A percentile compares a stretch with the other conserved stretches of the same genome.
Conservation (phyloP, 768 basidiomycete species). For the Kockovaella imperatae region DNA sequence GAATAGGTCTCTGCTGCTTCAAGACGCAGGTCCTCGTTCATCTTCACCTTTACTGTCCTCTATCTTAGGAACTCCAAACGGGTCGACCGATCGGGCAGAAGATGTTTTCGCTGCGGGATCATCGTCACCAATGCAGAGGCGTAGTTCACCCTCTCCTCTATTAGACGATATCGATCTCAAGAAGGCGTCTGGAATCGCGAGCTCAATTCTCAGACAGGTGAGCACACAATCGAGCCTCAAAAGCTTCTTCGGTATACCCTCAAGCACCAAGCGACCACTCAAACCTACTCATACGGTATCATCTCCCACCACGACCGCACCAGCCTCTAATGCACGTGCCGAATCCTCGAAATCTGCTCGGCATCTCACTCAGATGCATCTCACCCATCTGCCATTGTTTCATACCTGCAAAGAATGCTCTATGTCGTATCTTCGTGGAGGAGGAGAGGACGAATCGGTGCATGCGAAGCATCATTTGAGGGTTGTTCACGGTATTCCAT, state of each 20-base stretch:
- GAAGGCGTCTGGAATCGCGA: no score
- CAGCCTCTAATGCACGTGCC: background rate
- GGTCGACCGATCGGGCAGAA: background rate
- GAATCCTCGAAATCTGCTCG: background rate
- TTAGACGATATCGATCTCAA: no score
- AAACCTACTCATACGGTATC: background rate
- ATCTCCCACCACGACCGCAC: background rate
- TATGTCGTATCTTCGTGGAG: constrained; percentile 42
- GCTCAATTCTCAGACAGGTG: background rate
- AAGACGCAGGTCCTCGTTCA: no score
- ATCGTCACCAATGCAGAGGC: background rate
- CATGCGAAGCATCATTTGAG: constrained; percentile 34
- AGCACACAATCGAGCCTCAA: constrained; percentile 15
- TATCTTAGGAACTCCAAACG: no score
- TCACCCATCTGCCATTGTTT: constrained; percentile 31
- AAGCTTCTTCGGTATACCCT: constrained; percentile 19
- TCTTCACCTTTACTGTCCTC: no score
- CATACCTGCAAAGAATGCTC: constrained; percentile 36
- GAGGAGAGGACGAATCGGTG: constrained; percentile 26
- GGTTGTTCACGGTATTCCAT: constrained; percentile 33
- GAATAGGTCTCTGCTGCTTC: no score
- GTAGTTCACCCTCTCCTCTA: no score
- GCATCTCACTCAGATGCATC: constrained; percentile 22
- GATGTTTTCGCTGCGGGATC: constrained; percentile 3
- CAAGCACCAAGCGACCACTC: constrained; percentile 2